These are phyloP conservation scores for Colletotrichum lupini DNA, from an alignment of 2,329 filamentous ascomycete species.

Conservation along the genomic window DNA sequence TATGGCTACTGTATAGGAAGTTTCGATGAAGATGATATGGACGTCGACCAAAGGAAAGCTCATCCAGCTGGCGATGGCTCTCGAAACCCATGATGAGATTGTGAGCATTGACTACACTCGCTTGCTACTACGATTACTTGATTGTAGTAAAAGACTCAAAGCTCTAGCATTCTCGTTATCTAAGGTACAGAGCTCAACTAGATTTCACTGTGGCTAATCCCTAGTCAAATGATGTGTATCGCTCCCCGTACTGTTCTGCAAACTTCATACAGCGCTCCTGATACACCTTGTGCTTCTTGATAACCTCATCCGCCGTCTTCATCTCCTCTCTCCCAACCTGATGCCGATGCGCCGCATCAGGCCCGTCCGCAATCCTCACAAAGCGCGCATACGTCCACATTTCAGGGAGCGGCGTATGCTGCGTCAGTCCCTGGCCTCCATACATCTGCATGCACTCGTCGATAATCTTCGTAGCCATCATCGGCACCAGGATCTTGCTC, in stretches of 20 bases:
- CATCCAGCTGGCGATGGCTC: too few relatives aligned
- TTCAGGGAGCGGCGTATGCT: constrained; percentile 92
- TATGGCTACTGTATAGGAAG: not conserved
- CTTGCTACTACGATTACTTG: not conserved
- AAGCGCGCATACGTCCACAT: constrained; percentile 89
- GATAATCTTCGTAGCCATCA: constrained; percentile 86
- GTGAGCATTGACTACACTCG: not conserved
- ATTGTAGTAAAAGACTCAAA: too few relatives aligned
- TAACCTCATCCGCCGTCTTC: constrained; percentile 70
- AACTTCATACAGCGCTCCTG: constrained; percentile 72
- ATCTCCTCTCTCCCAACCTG: constrained; percentile 87
- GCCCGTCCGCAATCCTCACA: constrained; percentile 88
- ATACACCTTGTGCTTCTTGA: constrained; percentile 72
- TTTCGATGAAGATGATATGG: too few relatives aligned
- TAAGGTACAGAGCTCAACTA: not conserved
- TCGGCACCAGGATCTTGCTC: constrained; percentile 91
- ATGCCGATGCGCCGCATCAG: constrained; percentile 92
- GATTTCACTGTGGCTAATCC: not conserved
- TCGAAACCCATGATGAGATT: not conserved
- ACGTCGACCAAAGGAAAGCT: too few relatives aligned
- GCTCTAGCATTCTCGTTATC: not conserved
- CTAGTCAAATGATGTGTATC: constrained; percentile 42
- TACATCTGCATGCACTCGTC: constrained; percentile 95
- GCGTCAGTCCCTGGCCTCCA: constrained; percentile 89
- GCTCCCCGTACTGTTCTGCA: constrained; percentile 66